A percentile compares a stretch with the other conserved stretches of the same genome.
phyloP scores from a whole-genome alignment of 2,329 filamentous ascomycete species.

The Aspergillus sojae region DNA sequence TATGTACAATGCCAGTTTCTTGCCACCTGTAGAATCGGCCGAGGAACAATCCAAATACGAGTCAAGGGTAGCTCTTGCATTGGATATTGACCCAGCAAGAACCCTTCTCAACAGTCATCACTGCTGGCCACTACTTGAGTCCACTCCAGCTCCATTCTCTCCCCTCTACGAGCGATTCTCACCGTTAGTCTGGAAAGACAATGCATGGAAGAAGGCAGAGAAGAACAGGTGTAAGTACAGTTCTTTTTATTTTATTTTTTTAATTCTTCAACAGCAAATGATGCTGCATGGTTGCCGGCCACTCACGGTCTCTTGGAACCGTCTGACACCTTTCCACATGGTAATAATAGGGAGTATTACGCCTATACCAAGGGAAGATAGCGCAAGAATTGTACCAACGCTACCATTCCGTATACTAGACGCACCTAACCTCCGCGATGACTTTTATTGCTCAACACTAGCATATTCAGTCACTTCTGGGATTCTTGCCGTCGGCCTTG shows the following conservation, averaged over 20 bases:
- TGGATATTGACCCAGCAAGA: constrained; percentile 73
- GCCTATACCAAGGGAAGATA: constrained; percentile 16
- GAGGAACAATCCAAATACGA: constrained; percentile 71
- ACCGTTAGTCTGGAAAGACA: constrained; percentile 44
- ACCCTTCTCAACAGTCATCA: constrained; percentile 63
- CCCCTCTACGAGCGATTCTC: constrained; percentile 33
- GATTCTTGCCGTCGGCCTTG: constrained; percentile 81
- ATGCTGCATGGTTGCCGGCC: neutral
- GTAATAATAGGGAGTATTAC: constrained; percentile 25
- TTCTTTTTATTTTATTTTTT: neutral
- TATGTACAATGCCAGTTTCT: constrained; percentile 60
- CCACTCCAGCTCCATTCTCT: constrained; percentile 27
- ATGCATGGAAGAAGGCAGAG: constrained; percentile 40
- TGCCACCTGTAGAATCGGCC: constrained; percentile 52
- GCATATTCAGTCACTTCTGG: constrained; percentile 77
- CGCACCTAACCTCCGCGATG: constrained; percentile 84
- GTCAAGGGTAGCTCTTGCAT: constrained; percentile 73
- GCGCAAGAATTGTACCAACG: constrained; percentile 60
- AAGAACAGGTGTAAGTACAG: constrained; percentile 36
- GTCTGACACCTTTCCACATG: constrained; percentile 5
- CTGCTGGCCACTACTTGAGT: constrained; percentile 23
- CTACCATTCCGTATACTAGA: constrained; percentile 87
- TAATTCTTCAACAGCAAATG: neutral
- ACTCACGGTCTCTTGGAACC: neutral
- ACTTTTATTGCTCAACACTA: constrained; percentile 92